Percentiles rank a stretch among this genome's conserved stretches.
Conservation (phyloP, 768 basidiomycete genomes). For the Lactarius sp. region DNA sequence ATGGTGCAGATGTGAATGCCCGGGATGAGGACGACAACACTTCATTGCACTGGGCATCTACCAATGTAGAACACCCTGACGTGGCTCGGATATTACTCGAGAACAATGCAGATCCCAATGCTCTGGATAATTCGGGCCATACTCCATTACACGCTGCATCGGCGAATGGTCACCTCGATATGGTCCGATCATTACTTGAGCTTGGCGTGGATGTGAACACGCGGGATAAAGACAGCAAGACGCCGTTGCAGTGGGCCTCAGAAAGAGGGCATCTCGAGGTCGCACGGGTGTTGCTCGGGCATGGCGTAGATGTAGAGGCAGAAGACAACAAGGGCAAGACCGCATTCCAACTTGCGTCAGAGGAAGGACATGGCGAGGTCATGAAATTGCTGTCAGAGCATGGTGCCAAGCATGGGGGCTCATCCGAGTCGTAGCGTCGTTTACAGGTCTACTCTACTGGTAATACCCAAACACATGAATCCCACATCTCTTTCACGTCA, state of each 20-base stretch:
- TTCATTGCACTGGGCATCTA: background rate
- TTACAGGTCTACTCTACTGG: too few relatives aligned
- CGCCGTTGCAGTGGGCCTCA: background rate
- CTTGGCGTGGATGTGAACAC: too few relatives aligned
- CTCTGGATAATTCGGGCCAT: too few relatives aligned
- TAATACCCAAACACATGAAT: too few relatives aligned
- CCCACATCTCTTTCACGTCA: too few relatives aligned
- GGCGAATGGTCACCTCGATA: background rate
- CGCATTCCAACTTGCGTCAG: background rate
- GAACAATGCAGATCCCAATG: background rate
- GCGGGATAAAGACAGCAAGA: background rate
- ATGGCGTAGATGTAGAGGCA: too few relatives aligned
- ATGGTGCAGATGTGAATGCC: background rate
- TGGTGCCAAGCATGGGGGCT: background rate
- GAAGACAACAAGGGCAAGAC: background rate
- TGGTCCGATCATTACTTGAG: background rate
- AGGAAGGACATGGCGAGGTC: background rate
- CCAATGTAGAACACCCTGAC: background rate
- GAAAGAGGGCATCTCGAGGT: background rate
- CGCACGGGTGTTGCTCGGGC: too few relatives aligned
- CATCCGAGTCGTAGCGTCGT: too few relatives aligned
- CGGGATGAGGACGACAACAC: background rate
- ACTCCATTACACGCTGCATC: background rate
- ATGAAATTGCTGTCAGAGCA: background rate
- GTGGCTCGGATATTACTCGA: background rate